A percentile compares a stretch with the other conserved stretches of the same genome.
Conservation (phyloP, 495 filamentous ascomycete genomes). For the Annulohypoxylon stygium region DNA sequence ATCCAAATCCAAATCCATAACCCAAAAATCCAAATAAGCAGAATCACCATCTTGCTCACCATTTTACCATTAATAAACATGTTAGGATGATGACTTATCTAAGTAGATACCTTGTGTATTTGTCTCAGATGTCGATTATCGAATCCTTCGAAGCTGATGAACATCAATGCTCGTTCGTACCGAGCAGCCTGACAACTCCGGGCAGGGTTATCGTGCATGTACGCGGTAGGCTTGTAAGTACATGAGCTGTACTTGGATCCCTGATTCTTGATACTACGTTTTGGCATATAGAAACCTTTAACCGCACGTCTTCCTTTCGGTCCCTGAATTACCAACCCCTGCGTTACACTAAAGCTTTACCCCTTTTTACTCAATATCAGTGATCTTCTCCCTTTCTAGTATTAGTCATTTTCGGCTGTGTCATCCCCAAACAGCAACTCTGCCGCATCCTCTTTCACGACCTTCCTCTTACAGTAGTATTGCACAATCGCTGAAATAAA, state of each 20-base stretch:
- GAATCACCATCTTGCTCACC: background rate
- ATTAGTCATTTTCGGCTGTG: constrained; percentile 43
- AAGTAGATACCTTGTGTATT: background rate
- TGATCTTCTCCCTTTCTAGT: constrained; percentile 19
- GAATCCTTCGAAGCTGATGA: constrained; percentile 20
- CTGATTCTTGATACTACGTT: constrained; percentile 12
- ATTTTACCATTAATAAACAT: background rate
- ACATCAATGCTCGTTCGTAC: background rate
- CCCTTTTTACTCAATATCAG: constrained; percentile 18
- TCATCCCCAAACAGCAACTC: constrained; percentile 44
- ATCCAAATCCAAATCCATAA: background rate
- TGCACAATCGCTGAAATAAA: constrained; percentile 5
- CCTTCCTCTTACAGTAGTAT: constrained; percentile 45
- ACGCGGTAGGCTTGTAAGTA: constrained; percentile 4
- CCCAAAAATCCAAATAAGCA: background rate
- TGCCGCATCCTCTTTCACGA: constrained; percentile 37
- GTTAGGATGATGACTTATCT: background rate
- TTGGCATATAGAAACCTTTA: constrained; percentile 24
- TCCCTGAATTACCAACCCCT: constrained; percentile 39
- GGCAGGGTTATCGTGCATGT: too few relatives aligned
- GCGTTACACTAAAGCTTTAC: constrained; percentile 13
- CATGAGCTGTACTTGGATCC: constrained; percentile 18
- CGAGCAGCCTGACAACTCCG: background rate
- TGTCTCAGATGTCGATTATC: background rate
- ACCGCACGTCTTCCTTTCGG: constrained; percentile 27